phyloP scores from a whole-genome alignment of 164 flowering plant genomes.

The Berberis vulgaris region DNA sequence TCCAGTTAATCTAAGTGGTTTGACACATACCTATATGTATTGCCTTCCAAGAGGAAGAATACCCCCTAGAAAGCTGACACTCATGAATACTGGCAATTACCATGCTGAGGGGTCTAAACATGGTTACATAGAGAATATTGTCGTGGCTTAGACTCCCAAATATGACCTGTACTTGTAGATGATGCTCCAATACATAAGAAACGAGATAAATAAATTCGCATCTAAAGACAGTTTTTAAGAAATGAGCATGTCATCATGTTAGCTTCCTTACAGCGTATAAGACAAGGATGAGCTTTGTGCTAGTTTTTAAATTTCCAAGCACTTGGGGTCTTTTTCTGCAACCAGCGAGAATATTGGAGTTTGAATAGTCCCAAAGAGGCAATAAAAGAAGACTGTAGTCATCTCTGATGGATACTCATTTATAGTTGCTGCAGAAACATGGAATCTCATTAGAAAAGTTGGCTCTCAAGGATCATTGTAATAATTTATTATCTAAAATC shows the following conservation, averaged over 20 bases:
- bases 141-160: slow-evolving; percentile 37
- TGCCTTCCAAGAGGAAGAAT: slow-evolving; percentile 46
- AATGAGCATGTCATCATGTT: not conserved
- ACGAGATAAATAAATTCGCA: too few species aligned
- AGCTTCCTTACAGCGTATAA: not conserved
- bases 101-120: slow-evolving; percentile 40
- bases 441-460: not conserved
- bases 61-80: slow-evolving; percentile 35
- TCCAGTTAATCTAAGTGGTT: too few species aligned
- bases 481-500: too few species aligned
- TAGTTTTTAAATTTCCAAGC: slow-evolving; percentile 29
- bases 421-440: slow-evolving; percentile 19
- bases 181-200: too few species aligned
- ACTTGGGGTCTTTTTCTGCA: slow-evolving; percentile 23
- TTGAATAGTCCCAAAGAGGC: slow-evolving; percentile 41
- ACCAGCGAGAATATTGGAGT: slow-evolving; percentile 25
- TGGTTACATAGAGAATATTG: slow-evolving; percentile 39
- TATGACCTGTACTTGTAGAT: too few species aligned
- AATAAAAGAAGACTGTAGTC: slow-evolving; percentile 27
- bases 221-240: too few species aligned
- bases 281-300: not conserved
- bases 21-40: too few species aligned
- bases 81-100: slow-evolving; percentile 31
- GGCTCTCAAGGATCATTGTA: too few species aligned
- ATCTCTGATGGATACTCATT: slow-evolving; percentile 34